Evolutionary conservation across 2,329 filamentous ascomycete species (phyloP).

Genomic region (Venturia aucupariae): DNA sequence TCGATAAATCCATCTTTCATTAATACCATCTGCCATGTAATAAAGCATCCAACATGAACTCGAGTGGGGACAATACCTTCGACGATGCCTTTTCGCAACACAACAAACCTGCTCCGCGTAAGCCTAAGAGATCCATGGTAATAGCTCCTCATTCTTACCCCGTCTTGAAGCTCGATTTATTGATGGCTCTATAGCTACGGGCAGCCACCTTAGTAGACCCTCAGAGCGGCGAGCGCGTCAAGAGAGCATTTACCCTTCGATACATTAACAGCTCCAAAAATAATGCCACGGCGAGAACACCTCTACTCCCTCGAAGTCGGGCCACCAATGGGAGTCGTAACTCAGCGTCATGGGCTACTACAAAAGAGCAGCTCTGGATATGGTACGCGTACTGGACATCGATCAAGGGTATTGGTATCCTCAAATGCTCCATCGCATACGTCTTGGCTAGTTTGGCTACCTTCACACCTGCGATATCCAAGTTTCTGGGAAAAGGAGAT

Average conservation of each 20-base stretch:
- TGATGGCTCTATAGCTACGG: conserved; percentile 46
- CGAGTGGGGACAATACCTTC: conserved; percentile 3
- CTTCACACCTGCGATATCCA: conserved; percentile 64
- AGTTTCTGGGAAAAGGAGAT: conserved; percentile 71
- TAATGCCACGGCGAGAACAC: conserved; percentile 32
- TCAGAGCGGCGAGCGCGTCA: conserved; percentile 73
- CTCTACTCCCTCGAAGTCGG: conserved; percentile 22
- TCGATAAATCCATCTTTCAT: background rate
- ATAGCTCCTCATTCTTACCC: background rate
- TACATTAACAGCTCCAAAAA: conserved; percentile 41
- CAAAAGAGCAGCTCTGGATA: background rate
- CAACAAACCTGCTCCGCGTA: background rate
- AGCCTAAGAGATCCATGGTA: background rate
- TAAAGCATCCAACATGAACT: background rate
- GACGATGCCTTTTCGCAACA: conserved; percentile 2
- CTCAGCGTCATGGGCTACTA: background rate
- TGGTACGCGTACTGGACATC: conserved; percentile 52
- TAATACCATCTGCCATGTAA: background rate
- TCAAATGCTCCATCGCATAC: conserved; percentile 90
- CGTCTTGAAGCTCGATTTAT: background rate
- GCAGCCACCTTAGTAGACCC: conserved; percentile 84
- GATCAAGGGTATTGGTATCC: conserved; percentile 64
- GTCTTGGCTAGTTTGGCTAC: conserved; percentile 78
- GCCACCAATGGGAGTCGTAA: conserved; percentile 6
- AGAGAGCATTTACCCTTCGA: conserved; percentile 63